phyloP scores from a whole-genome alignment of 306 rosid genomes.

The Casuarina cunninghamiana region DNA sequence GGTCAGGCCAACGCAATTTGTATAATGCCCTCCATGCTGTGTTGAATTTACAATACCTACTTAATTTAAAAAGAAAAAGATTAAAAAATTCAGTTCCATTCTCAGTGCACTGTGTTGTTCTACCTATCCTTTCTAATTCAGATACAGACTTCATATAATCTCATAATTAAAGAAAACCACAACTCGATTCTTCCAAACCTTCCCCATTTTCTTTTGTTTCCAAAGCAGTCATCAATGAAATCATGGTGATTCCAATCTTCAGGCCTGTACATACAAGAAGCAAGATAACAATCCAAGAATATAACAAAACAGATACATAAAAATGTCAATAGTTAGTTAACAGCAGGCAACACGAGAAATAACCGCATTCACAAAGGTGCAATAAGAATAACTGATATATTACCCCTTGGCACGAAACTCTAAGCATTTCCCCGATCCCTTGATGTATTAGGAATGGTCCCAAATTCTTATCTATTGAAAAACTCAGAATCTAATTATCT shows the following conservation, averaged over 20 bases:
- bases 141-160: slow-evolving; percentile 19
- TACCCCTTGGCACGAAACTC: no score
- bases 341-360: neutral
- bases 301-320: neutral
- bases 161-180: slow-evolving; percentile 12
- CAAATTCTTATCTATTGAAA: no score
- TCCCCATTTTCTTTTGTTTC: slow-evolving; percentile 61
- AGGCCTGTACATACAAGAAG: slow-evolving; percentile 48
- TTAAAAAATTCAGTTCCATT: neutral
- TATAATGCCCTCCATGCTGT: slow-evolving; percentile 54
- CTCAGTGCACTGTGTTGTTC: neutral
- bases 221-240: slow-evolving; percentile 27
- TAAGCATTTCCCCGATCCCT: no score
- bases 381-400: no score
- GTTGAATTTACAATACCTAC: slow-evolving; percentile 53
- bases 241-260: slow-evolving; percentile 34
- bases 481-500: no score
- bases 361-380: neutral
- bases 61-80: no score
- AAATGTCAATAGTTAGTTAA: neutral
- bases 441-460: no score
- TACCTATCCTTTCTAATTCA: neutral
- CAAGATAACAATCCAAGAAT: neutral
- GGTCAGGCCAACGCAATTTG: slow-evolving; percentile 60
- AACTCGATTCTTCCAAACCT: slow-evolving; percentile 46